Evolutionary conservation across 2,329 filamentous ascomycete species (phyloP), one percentile per base, ranked within the genome.

Genomic region (Davidsoniella neocaledoniae): DNA sequence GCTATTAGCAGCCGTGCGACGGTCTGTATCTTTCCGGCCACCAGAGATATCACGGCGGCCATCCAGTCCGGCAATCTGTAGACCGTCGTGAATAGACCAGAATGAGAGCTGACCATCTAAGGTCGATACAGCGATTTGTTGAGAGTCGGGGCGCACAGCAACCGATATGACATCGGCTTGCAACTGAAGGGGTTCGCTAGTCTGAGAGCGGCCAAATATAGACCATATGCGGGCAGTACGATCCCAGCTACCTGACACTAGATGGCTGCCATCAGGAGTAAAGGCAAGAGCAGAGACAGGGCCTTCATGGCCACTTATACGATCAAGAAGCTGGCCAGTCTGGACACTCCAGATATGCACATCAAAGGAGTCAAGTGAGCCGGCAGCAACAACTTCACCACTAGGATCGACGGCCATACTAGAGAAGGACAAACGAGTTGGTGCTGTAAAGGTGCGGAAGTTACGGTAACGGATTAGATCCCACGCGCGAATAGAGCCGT

Each of bases 331-430:
- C 63, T 98, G 91, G 2, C 91, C 91, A 0, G 90, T 98, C 62
- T 98, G 91, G 3, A 98, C 93, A 4, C 86, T 95, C 91, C 91
- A 98, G 54, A 98, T 84, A 65, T 98, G 88, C 47, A 98, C 86
- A 60, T 96, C 90, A 56, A 95, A 96, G 4, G 88, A 94, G 63
- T 98, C 91, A 14, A 94, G 73, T 1, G 90, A 96, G 2, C 90
- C 91, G 8, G 91, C 91, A 53, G 90, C 94, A 2, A 98, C 84
- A 7, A 98, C 85, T 64, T 98, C 93, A 48, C 91, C 91, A 55
- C 87, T 94, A 0, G 91, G 88, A 57, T 98, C 93, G n/a, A 96
- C 87, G 1, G 91, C 87, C 62, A 98, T 74, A 52, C 85, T 94
- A 14, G 87, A 90, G 66, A 96, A 98, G 0, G 88, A 93, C 23